Evolutionary conservation across 306 rosid genomes (phyloP), one percentile per base, ranked within the genome.

Genomic region (Oemleria cerasiformis): DNA sequence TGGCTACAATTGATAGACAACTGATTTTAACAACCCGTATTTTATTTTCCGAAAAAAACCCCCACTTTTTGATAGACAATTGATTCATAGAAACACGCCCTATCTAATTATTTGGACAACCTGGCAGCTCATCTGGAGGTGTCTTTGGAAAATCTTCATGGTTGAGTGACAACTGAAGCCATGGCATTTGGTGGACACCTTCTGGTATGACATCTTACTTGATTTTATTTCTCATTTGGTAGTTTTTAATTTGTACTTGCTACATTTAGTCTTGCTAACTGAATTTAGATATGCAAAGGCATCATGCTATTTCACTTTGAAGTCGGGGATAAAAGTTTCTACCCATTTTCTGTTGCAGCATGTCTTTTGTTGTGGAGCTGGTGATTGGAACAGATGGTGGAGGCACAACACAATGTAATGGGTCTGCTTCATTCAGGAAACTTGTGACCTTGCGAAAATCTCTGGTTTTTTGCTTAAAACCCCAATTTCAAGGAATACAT

Each of bases 131-230:
- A 25, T 25, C 30, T 25, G 30, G 30, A 25, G 30, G 30, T 25
- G 2, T 25, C 30, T 25, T 1, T 25, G 30, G 30, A 25, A 25
- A 25, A 25, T 25, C 30, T 25, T 21, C 90, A 90, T 68, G 98
- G 97, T 65, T 77, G 98, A 20, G 97, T 93, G 73, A 86, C 98
- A 38, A 80, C 90, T 63, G 98, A 92, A 87, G 98, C 97, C 69
- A 88, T 90, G 98, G 87, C 98, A 61, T 92, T 90, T 70, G 93
- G 98, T 75, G n/a, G n/a, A n/a, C n/a, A n/a, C n/a, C 93, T 92
- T 75, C 96, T 93, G 93, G 98, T 92, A 88, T 68, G 95, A 74
- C 63, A 30, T 70, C 38, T 67, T 20, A 8, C 64, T 44, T 75
- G 55, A 16, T 60, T 74, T 17, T 41, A 48, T 70, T 77, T 39